These are phyloP conservation scores for Globisporangium orthogonon DNA, from an alignment of 352 stramenopile species.

Conservation along the genomic window DNA sequence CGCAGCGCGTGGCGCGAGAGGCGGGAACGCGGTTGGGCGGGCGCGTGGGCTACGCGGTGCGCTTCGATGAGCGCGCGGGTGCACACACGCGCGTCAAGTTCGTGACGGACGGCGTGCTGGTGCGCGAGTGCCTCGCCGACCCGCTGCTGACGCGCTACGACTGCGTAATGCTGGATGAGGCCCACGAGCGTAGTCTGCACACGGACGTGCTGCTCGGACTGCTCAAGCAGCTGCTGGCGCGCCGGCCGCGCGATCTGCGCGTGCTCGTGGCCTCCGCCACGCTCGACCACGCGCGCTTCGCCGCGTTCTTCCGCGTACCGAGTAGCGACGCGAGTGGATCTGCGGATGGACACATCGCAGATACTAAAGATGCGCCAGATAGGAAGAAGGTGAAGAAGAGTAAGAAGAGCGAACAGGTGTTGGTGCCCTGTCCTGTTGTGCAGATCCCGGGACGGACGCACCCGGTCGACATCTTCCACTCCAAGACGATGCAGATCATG, in stretches of 20 bases:
- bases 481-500: constrained; percentile 79
- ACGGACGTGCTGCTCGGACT: constrained; percentile 98
- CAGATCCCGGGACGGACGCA: constrained; percentile 89
- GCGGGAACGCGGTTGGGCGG: constrained; percentile 68
- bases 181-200: constrained; percentile 97
- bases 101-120: constrained; percentile 74
- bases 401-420: background rate
- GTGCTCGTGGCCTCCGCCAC: constrained; percentile 94
- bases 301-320: constrained; percentile 67
- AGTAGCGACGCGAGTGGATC: background rate
- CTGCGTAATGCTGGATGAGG: constrained; percentile 94
- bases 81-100: constrained; percentile 75
- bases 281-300: constrained; percentile 84
- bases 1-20: constrained; percentile 95
- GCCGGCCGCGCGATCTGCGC: constrained; percentile 78
- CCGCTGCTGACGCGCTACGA: constrained; percentile 75
- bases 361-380: background rate
- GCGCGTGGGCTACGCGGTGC: constrained; percentile 94
- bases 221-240: constrained; percentile 67
- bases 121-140: constrained; percentile 78
- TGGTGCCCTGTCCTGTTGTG: constrained; percentile 66
- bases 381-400: too few relatives aligned
- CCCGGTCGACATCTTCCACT: constrained; percentile 93
- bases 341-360: constrained; percentile 13
- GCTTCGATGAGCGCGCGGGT: constrained; percentile 93